Conservation (phyloP, 2,329 filamentous ascomycete genomes). For the Aspergillus amoenus region DNA sequence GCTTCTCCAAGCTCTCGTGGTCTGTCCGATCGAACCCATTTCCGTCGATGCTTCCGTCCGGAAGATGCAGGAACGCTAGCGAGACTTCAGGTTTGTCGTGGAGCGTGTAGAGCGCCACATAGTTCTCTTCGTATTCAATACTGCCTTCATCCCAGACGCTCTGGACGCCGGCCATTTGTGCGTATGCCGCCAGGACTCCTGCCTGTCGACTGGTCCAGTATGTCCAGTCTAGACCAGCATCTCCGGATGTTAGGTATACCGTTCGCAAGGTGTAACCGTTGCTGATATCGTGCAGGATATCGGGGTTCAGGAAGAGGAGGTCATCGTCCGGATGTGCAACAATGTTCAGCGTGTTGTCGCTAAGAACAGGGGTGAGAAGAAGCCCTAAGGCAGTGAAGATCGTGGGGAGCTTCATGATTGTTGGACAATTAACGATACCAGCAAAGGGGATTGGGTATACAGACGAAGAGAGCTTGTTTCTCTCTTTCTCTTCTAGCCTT, state of each 20-base stretch:
- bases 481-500: too few relatives aligned
- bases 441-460: too few relatives aligned
- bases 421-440: background rate
- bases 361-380: background rate
- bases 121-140: background rate
- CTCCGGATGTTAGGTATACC: conserved; percentile 13
- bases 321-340: conserved; percentile 16
- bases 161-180: conserved; percentile 4
- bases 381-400: background rate
- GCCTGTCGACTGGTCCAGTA: conserved; percentile 10
- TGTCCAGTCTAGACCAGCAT: conserved; percentile 2
- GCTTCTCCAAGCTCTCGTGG: conserved; percentile 4
- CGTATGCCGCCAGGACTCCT: conserved; percentile 5
- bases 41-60: conserved; percentile 11
- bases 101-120: conserved; percentile 10
- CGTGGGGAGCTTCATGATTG: background rate
- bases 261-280: conserved; percentile 5
- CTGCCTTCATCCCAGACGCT: conserved; percentile 7
- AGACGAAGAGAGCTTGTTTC: too few relatives aligned
- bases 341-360: conserved; percentile 12
- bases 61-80: conserved; percentile 12
- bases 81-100: background rate
- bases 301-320: conserved; percentile 13
- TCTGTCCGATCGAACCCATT: conserved; percentile 9
- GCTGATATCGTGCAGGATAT: conserved; percentile 6